These are phyloP conservation scores for Podospora bellae-mahoneyi DNA, from an alignment of 495 filamentous ascomycete genomes.

Conservation along the genomic window DNA sequence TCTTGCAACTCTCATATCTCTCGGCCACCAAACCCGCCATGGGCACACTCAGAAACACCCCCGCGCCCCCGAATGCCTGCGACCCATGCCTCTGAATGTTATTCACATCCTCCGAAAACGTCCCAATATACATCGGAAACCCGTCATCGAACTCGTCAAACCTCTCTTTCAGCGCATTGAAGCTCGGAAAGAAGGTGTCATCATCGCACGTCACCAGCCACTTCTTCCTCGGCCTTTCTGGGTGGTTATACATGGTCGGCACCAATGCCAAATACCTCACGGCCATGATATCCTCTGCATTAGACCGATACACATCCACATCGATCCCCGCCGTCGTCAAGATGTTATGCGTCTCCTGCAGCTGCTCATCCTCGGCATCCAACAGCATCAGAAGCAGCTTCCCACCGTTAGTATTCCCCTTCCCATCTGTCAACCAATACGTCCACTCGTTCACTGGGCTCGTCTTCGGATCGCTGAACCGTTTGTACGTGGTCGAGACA, in stretches of 20 bases:
- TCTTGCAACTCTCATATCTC: slow-evolving; percentile 54
- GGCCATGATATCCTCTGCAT: slow-evolving; percentile 60
- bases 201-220: slow-evolving; percentile 72
- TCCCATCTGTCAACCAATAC: slow-evolving; percentile 49
- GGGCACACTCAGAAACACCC: slow-evolving; percentile 65
- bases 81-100: slow-evolving; percentile 65
- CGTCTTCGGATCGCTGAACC: slow-evolving; percentile 42
- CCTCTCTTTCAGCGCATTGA: slow-evolving; percentile 54
- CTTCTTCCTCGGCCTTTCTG: slow-evolving; percentile 50
- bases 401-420: slow-evolving; percentile 48
- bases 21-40: slow-evolving; percentile 58
- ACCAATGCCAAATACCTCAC: slow-evolving; percentile 53
- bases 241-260: slow-evolving; percentile 51
- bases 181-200: slow-evolving; percentile 70
- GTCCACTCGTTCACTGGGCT: slow-evolving; percentile 48
- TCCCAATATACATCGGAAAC: slow-evolving; percentile 62
- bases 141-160: slow-evolving; percentile 51
- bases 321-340: slow-evolving; percentile 56
- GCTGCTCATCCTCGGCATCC: slow-evolving; percentile 41
- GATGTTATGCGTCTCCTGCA: slow-evolving; percentile 38
- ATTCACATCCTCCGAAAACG: slow-evolving; percentile 65
- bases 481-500: slow-evolving; percentile 46
- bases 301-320: slow-evolving; percentile 58
- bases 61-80: slow-evolving; percentile 69
- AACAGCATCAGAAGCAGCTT: slow-evolving; percentile 46